Percentiles rank a stretch among this genome's conserved stretches.
Evolutionary conservation across 192 early-diverging fungal species (phyloP).

Genomic region (Mortierella antarctica): DNA sequence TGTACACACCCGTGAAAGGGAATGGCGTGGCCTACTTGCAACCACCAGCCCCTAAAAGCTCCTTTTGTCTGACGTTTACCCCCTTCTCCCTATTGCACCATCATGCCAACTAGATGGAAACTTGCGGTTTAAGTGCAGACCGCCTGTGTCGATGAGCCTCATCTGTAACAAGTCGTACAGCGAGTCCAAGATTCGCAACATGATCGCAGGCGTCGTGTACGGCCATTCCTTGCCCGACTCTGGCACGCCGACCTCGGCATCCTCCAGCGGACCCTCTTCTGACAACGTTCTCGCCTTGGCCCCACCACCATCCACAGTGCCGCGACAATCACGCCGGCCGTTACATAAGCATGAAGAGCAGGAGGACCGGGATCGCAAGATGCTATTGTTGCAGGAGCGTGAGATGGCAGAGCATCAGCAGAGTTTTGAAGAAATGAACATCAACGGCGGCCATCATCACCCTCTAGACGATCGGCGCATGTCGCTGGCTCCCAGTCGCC

Average conservation of each 20-base stretch:
- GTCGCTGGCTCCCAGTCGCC: constrained; percentile 5
- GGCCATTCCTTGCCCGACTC: constrained; percentile 26
- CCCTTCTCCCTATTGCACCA: background rate
- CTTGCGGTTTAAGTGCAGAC: constrained; percentile 42
- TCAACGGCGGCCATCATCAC: constrained; percentile 19
- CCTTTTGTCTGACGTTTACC: background rate
- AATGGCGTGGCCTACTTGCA: background rate
- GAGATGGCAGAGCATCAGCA: background rate
- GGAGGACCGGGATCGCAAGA: background rate
- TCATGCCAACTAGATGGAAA: constrained; percentile 25
- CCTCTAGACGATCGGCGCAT: constrained; percentile 14
- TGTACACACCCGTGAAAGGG: background rate
- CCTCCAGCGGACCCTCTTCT: constrained; percentile 2
- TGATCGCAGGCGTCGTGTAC: constrained; percentile 42
- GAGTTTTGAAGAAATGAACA: constrained; percentile 28
- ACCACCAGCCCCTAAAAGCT: background rate
- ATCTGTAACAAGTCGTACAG: constrained; percentile 43
- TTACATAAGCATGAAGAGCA: constrained; percentile 8
- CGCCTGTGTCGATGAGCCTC: constrained; percentile 39
- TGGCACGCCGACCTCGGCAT: constrained; percentile 14
- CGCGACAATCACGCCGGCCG: constrained; percentile 8
- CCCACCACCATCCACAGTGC: constrained; percentile 11
- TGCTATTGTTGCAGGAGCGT: too few relatives aligned
- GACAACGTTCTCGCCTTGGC: constrained; percentile 38
- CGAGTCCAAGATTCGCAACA: constrained; percentile 45